A percentile compares a stretch with the other conserved stretches of the same genome.
These are phyloP conservation scores for Exsudoporus frostii DNA, from an alignment of 768 basidiomycete species.

Conservation along the genomic window DNA sequence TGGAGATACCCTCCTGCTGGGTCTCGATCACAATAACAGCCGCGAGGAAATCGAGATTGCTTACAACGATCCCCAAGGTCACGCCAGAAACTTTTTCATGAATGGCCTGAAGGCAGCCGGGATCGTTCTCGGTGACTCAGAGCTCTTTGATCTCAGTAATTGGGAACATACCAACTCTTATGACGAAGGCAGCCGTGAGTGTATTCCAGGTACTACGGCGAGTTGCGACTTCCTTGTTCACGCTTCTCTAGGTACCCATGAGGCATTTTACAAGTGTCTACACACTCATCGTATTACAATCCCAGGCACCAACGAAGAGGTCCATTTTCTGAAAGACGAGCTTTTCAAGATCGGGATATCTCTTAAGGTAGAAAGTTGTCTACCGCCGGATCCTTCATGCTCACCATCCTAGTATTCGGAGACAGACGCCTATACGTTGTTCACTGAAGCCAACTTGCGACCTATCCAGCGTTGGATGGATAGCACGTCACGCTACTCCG, in stretches of 20 bases:
- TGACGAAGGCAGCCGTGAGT: constrained; percentile 53
- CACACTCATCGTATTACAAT: constrained; percentile 54
- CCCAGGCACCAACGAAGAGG: constrained; percentile 40
- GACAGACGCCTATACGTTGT: constrained; percentile 63
- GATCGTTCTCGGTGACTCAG: constrained; percentile 61
- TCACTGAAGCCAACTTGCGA: constrained; percentile 72
- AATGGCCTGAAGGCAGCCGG: constrained; percentile 78
- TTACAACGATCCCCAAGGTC: constrained; percentile 78
- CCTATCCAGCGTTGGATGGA: constrained; percentile 87
- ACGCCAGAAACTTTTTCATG: constrained; percentile 77
- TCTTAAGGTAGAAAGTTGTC: constrained; percentile 61
- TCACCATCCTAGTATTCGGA: constrained; percentile 68
- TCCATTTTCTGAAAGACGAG: constrained; percentile 68
- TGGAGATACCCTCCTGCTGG: constrained; percentile 83
- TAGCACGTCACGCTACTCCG: constrained; percentile 62
- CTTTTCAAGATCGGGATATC: constrained; percentile 83
- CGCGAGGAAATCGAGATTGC: constrained; percentile 72
- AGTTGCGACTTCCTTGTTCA: neutral
- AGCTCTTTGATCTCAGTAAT: constrained; percentile 57
- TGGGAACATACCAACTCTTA: constrained; percentile 71
- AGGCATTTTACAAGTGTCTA: constrained; percentile 78
- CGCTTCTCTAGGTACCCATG: constrained; percentile 62
- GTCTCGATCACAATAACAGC: constrained; percentile 84
- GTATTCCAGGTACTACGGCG: neutral
- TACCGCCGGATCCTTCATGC: neutral